Evolutionary conservation across 2,329 filamentous ascomycete genomes (phyloP).

Genomic region (Clonostachys chloroleuca): DNA sequence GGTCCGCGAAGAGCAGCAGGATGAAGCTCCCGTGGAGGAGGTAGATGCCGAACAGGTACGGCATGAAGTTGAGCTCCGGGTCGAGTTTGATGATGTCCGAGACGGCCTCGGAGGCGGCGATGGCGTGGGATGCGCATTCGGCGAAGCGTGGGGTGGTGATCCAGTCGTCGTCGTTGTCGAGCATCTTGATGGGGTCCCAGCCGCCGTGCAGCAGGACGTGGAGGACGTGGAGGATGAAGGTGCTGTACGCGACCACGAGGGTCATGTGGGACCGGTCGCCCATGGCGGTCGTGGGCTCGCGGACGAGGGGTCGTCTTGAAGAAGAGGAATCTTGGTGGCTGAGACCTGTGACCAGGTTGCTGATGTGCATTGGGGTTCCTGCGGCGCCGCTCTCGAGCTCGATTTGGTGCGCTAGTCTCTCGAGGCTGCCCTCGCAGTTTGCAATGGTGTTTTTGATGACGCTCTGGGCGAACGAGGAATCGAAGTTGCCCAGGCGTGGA

Average conservation of each 20-base stretch:
- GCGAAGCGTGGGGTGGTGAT: conserved; percentile 38
- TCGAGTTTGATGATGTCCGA: conserved; percentile 40
- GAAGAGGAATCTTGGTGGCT: background rate
- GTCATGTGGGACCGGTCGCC: conserved; percentile 19
- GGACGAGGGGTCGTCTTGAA: background rate
- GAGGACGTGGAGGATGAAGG: conserved; percentile 40
- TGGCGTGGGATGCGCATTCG: conserved; percentile 39
- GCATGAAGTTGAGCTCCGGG: conserved; percentile 45
- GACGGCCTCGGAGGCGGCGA: conserved; percentile 38
- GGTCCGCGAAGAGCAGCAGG: conserved; percentile 41
- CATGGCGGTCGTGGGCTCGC: background rate
- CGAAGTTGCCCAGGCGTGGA: conserved; percentile 30
- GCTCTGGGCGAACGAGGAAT: conserved; percentile 23
- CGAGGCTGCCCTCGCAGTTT: conserved; percentile 30
- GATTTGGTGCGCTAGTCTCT: conserved; percentile 16
- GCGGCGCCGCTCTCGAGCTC: conserved; percentile 2
- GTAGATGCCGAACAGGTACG: conserved; percentile 48
- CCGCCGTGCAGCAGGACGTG: conserved; percentile 42
- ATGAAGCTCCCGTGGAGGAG: conserved; percentile 46
- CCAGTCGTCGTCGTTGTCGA: conserved; percentile 43
- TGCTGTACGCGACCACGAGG: conserved; percentile 40
- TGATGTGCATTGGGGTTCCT: conserved; percentile 8
- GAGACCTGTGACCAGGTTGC: conserved; percentile 10
- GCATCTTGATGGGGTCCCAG: conserved; percentile 43
- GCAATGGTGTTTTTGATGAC: conserved; percentile 28